Evolutionary conservation across 192 early-diverging fungal species (phyloP).

Genomic region (Pilaira anomala): DNA sequence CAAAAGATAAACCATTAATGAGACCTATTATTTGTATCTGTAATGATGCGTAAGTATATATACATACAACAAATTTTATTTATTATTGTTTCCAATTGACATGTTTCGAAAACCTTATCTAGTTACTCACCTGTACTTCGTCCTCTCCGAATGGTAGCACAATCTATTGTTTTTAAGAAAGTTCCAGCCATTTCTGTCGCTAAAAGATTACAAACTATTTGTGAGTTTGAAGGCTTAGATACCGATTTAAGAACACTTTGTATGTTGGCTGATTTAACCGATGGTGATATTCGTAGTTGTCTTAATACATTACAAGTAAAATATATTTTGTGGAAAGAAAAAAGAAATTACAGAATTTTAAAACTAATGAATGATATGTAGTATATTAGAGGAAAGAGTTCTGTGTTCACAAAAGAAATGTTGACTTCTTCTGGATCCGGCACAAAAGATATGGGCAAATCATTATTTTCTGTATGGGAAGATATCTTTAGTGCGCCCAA

Average conservation of each 20-base stretch:
- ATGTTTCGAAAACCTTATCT: not conserved
- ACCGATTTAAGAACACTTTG: constrained; percentile 75
- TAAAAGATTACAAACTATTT: constrained; percentile 76
- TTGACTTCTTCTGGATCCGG: constrained; percentile 55
- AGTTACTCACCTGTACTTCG: constrained; percentile 87
- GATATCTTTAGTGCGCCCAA: constrained; percentile 62
- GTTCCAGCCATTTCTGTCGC: constrained; percentile 65
- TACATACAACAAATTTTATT: too few relatives aligned
- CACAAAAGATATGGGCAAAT: constrained; percentile 76
- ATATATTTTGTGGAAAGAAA: constrained; percentile 8
- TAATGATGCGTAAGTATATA: constrained; percentile 77
- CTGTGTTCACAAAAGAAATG: constrained; percentile 44
- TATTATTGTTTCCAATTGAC: too few relatives aligned
- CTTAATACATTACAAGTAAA: constrained; percentile 83
- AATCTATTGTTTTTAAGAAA: constrained; percentile 67
- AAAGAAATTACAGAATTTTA: not conserved
- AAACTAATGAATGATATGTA: not conserved
- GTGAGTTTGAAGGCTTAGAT: constrained; percentile 66
- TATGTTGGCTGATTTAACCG: constrained; percentile 69
- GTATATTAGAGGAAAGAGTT: constrained; percentile 35
- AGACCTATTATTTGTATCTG: constrained; percentile 98
- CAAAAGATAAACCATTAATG: constrained; percentile 52
- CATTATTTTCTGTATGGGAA: constrained; percentile 80
- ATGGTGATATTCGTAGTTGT: constrained; percentile 86
- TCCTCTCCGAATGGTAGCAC: constrained; percentile 75